Evolutionary conservation across 129 eudicot species (phyloP).

Genomic region (Flaveria linearis): DNA sequence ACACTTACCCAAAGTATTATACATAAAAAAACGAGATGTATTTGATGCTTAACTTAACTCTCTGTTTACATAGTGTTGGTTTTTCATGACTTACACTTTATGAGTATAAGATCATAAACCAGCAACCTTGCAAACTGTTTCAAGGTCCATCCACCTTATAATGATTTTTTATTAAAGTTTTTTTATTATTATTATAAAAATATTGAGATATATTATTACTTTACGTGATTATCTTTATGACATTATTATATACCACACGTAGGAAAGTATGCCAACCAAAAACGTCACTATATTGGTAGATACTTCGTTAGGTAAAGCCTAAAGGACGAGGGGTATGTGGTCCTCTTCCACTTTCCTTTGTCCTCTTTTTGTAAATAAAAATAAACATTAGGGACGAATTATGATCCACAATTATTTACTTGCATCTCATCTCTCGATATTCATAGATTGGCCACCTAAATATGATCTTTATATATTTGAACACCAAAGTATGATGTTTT

Average conservation of each 20-base stretch:
- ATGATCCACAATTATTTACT: neutral
- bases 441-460: conserved; percentile 6
- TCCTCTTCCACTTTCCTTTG: conserved; percentile 10
- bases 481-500: neutral
- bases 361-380: conserved; percentile 1
- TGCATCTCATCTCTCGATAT: neutral
- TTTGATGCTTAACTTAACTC: too few species aligned
- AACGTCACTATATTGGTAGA: conserved; percentile 7
- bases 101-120: too few species aligned
- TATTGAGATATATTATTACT: too few species aligned
- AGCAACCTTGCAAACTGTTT: too few species aligned
- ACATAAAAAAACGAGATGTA: too few species aligned
- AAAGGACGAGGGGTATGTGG: conserved; percentile 19
- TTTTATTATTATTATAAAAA: too few species aligned
- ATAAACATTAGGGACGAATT: neutral
- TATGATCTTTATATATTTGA: neutral
- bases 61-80: too few species aligned
- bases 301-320: neutral
- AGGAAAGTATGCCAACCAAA: conserved; percentile 19
- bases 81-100: too few species aligned
- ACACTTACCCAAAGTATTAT: too few species aligned
- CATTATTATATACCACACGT: neutral
- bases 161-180: too few species aligned
- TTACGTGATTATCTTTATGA: too few species aligned
- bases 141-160: too few species aligned